Evolutionary conservation across 192 early-diverging fungal species (phyloP).

Genomic region (Endogone sp.): DNA sequence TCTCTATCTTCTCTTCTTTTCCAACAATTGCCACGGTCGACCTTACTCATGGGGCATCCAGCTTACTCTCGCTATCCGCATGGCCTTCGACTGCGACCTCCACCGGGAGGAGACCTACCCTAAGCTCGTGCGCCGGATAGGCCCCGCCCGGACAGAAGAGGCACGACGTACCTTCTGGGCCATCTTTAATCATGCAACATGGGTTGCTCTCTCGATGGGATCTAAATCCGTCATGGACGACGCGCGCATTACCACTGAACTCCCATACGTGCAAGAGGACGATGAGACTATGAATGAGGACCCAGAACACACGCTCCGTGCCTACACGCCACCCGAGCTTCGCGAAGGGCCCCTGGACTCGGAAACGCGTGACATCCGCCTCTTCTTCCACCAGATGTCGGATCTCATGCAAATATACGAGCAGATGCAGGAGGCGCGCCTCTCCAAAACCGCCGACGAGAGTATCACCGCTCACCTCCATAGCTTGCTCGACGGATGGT

Average conservation of each 20-base stretch:
- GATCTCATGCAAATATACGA: conserved; percentile 1
- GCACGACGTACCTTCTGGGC: conserved; percentile 4
- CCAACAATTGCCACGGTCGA: background rate
- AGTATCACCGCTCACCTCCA: background rate
- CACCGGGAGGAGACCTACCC: background rate
- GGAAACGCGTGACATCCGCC: background rate
- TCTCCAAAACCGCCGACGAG: background rate
- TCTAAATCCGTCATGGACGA: background rate
- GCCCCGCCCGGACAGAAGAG: background rate
- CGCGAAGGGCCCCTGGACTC: background rate
- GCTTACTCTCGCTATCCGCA: background rate
- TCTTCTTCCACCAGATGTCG: background rate
- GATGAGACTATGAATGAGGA: background rate
- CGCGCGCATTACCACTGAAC: background rate
- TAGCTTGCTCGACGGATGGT: background rate
- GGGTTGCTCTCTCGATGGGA: background rate
- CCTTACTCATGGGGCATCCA: background rate
- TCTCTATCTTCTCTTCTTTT: background rate
- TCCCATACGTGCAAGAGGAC: background rate
- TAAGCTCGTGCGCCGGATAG: background rate
- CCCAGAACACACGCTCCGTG: background rate
- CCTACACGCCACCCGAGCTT: background rate
- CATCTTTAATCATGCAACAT: background rate
- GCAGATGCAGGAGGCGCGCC: background rate
- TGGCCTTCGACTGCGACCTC: background rate